phyloP scores from a whole-genome alignment of 2,329 filamentous ascomycete species.

The Colletotrichum limetticola region DNA sequence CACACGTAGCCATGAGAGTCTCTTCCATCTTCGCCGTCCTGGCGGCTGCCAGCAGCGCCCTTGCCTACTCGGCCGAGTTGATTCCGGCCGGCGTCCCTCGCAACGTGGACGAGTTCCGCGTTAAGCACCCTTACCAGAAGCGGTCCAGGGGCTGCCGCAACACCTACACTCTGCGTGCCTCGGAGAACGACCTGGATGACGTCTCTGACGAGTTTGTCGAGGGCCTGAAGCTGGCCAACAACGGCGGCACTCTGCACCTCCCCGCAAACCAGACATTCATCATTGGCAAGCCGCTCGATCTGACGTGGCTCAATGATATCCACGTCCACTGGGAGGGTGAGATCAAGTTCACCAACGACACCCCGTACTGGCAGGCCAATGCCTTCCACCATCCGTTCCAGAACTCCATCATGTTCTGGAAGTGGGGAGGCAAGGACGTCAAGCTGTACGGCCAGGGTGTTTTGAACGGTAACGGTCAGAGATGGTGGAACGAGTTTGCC shows the following conservation, averaged over 20 bases:
- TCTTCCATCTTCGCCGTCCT: constrained; percentile 35
- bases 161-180: constrained; percentile 31
- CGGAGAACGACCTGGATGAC: constrained; percentile 56
- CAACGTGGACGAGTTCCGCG: constrained; percentile 39
- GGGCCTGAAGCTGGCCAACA: constrained; percentile 56
- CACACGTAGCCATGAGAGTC: constrained; percentile 36
- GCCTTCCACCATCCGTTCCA: constrained; percentile 72
- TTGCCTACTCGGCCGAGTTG: constrained; percentile 25
- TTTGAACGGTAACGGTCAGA: constrained; percentile 68
- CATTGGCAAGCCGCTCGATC: constrained; percentile 70
- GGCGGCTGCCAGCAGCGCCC: constrained; percentile 32
- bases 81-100: constrained; percentile 39
- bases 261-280: constrained; percentile 64
- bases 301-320: constrained; percentile 70
- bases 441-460: constrained; percentile 68
- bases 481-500: constrained; percentile 73
- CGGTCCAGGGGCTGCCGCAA: constrained; percentile 31
- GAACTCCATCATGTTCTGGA: constrained; percentile 74
- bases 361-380: constrained; percentile 73
- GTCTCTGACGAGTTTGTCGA: constrained; percentile 51
- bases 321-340: constrained; percentile 60
- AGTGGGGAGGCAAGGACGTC: constrained; percentile 73
- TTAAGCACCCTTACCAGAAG: constrained; percentile 65
- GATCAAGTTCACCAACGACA: constrained; percentile 68
- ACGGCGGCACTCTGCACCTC: constrained; percentile 69